Conservation (phyloP, 768 basidiomycete genomes). For the Nidula microcarpa region DNA sequence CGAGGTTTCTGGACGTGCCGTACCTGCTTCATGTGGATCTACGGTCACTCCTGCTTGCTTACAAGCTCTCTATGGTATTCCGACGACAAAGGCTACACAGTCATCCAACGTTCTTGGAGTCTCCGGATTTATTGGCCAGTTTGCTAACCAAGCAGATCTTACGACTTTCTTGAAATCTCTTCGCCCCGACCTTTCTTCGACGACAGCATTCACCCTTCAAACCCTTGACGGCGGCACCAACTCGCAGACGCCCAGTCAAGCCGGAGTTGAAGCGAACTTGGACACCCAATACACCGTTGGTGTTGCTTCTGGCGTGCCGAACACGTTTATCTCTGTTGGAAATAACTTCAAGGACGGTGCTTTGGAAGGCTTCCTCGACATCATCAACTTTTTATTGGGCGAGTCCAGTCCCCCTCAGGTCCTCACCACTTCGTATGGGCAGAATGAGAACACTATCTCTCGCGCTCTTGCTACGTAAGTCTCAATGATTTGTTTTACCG, state of each 20-base stretch:
- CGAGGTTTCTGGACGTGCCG: conserved; percentile 7
- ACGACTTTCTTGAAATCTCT: conserved; percentile 17
- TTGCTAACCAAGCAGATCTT: conserved; percentile 24
- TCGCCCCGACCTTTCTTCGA: conserved; percentile 24
- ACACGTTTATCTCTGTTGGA: conserved; percentile 28
- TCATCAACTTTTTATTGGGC: conserved; percentile 21
- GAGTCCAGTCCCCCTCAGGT: conserved; percentile 34
- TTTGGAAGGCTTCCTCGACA: conserved; percentile 28
- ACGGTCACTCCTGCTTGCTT: conserved; percentile 28
- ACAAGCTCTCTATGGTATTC: conserved; percentile 29
- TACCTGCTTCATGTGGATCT: conserved; percentile 19
- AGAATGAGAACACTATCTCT: conserved; percentile 31
- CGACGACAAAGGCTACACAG: conserved; percentile 22
- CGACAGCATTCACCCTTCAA: conserved; percentile 27
- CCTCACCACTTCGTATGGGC: conserved; percentile 51
- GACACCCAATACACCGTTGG: conserved; percentile 35
- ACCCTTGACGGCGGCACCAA: conserved; percentile 32
- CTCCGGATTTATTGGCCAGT: conserved; percentile 28
- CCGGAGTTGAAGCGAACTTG: conserved; percentile 30
- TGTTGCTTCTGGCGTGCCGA: conserved; percentile 27
- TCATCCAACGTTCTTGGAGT: conserved; percentile 22
- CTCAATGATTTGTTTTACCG: background rate
- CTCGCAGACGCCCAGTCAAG: conserved; percentile 19
- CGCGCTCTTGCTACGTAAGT: conserved; percentile 7
- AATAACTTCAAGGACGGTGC: conserved; percentile 21